Conservation (phyloP, 352 stramenopile species). For the Phytophthora colocasiae region DNA sequence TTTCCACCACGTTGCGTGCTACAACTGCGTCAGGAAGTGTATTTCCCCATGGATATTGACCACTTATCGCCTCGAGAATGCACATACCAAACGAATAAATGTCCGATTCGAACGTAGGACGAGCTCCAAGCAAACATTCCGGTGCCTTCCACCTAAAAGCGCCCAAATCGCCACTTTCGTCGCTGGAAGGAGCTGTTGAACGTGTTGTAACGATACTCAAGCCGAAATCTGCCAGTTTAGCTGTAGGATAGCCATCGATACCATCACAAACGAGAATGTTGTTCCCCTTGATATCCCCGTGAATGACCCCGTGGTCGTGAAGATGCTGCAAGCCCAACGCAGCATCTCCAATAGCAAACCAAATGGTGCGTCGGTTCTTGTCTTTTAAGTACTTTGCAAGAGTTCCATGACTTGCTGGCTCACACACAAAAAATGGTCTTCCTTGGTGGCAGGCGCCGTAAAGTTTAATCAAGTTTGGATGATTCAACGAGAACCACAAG, state of each 20-base stretch:
- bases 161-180: slow-evolving; percentile 5
- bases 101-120: slow-evolving; percentile 8
- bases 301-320: slow-evolving; percentile 18
- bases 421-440: slow-evolving; percentile 36
- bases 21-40: slow-evolving; percentile 4
- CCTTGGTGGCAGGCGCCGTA: slow-evolving; percentile 31
- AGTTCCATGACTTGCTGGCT: slow-evolving; percentile 21
- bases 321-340: slow-evolving; percentile 23
- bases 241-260: slow-evolving; percentile 16
- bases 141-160: slow-evolving; percentile 21
- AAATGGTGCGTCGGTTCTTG: slow-evolving; percentile 5
- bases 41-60: slow-evolving; percentile 8
- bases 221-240: slow-evolving; percentile 21
- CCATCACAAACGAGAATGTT: slow-evolving; percentile 25
- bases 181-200: background rate
- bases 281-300: slow-evolving; percentile 29
- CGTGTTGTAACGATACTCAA: slow-evolving; percentile 20
- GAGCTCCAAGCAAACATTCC: background rate
- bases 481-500: slow-evolving; percentile 31
- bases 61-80: slow-evolving; percentile 7
- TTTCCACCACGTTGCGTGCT: background rate
- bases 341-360: slow-evolving; percentile 12
- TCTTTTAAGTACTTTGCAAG: slow-evolving; percentile 12
- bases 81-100: slow-evolving; percentile 21
- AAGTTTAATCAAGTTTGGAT: slow-evolving; percentile 32